Percentiles rank a stretch among this genome's conserved stretches.
phyloP scores from a whole-genome alignment of 768 basidiomycete species.

The Rhizopogon salebrosus region DNA sequence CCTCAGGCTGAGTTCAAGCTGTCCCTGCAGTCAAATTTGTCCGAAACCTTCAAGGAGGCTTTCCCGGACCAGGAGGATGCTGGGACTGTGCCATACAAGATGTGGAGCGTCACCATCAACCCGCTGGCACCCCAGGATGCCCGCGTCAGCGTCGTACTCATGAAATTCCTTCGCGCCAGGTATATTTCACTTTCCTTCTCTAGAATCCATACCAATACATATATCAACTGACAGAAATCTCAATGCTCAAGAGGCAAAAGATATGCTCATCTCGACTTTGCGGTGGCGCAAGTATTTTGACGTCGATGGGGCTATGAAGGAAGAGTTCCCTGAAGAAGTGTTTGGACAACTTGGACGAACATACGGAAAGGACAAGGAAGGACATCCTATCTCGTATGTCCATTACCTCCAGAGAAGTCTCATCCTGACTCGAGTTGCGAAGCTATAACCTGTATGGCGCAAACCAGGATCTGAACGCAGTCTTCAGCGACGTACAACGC shows the following conservation, averaged over 20 bases:
- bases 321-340: conserved; percentile 55
- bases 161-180: conserved; percentile 82
- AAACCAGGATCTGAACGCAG: conserved; percentile 55
- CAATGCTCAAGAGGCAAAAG: conserved; percentile 45
- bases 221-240: conserved; percentile 37
- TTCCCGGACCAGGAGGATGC: conserved; percentile 55
- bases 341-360: conserved; percentile 62
- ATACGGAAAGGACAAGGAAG: conserved; percentile 66
- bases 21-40: conserved; percentile 32
- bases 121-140: conserved; percentile 53
- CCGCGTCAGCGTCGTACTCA: conserved; percentile 65
- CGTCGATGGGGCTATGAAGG: conserved; percentile 53
- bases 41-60: conserved; percentile 51
- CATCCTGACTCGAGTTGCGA: neutral
- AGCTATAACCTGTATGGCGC: conserved; percentile 82
- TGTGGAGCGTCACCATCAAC: conserved; percentile 74
- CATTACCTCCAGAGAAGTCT: neutral
- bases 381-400: conserved; percentile 65
- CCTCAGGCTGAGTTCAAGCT: neutral
- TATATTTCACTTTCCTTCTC: conserved; percentile 17
- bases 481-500: conserved; percentile 72
- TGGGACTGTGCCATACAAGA: conserved; percentile 41
- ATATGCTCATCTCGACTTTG: conserved; percentile 66
- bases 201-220: neutral
- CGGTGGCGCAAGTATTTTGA: conserved; percentile 68